A percentile compares a stretch with the other conserved stretches of the same genome.
Evolutionary conservation across 2,329 filamentous ascomycete species (phyloP).

Genomic region (Fusarium subtropicale): DNA sequence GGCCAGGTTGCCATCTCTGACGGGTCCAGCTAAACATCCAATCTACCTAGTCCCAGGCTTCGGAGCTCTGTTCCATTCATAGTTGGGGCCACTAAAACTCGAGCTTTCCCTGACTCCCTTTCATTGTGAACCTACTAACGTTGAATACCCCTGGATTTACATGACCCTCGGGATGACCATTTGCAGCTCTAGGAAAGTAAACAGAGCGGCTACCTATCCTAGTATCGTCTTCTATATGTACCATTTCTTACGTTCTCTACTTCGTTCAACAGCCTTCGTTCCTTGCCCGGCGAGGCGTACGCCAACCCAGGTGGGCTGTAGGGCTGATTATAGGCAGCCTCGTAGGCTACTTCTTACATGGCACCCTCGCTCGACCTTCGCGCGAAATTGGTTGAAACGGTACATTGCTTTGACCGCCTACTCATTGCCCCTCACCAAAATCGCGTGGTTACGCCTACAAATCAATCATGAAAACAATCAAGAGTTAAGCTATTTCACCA

Average conservation of each 20-base stretch:
- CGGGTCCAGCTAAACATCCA: slow-evolving; percentile 19
- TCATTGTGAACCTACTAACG: not conserved
- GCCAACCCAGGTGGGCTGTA: slow-evolving; percentile 32
- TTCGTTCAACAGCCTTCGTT: not conserved
- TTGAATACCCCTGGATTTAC: slow-evolving; percentile 17
- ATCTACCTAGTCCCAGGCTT: slow-evolving; percentile 1
- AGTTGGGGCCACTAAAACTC: slow-evolving; percentile 18
- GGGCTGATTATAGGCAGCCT: slow-evolving; percentile 36
- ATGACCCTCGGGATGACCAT: slow-evolving; percentile 6
- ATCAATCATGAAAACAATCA: slow-evolving; percentile 8
- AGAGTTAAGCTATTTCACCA: slow-evolving; percentile 9
- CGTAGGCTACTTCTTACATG: slow-evolving; percentile 1
- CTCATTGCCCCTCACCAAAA: slow-evolving; percentile 29
- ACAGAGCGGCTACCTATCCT: not conserved
- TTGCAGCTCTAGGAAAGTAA: not conserved
- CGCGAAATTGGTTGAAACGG: slow-evolving; percentile 20
- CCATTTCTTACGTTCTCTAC: not conserved
- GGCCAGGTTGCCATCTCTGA: slow-evolving; percentile 16
- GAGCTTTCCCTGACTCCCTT: slow-evolving; percentile 13
- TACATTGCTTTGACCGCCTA: slow-evolving; percentile 33
- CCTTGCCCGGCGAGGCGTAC: not conserved
- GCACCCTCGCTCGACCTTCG: not conserved
- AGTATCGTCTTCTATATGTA: not conserved
- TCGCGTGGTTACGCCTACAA: slow-evolving; percentile 13
- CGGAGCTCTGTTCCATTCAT: slow-evolving; percentile 5